Conservation (phyloP, 805 yeast genomes). For the Hyphopichia homilentoma region DNA sequence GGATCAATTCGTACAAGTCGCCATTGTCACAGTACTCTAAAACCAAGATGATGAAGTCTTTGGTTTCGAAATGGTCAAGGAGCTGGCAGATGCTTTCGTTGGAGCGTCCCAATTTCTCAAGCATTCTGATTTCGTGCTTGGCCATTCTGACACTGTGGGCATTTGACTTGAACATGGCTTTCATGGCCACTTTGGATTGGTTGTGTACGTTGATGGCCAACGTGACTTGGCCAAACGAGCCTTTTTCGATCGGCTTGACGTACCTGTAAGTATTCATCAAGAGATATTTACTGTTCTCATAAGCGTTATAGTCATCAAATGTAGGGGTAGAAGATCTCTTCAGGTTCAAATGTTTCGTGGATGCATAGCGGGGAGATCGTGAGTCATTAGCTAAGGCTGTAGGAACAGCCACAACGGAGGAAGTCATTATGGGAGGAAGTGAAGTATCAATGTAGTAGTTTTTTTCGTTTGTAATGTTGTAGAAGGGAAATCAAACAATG, state of each 20-base stretch:
- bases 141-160: constrained; percentile 46
- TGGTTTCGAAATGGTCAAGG: constrained; percentile 54
- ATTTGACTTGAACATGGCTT: constrained; percentile 45
- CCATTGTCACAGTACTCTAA: constrained; percentile 67
- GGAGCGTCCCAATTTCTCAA: constrained; percentile 32
- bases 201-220: constrained; percentile 41
- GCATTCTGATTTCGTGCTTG: constrained; percentile 48
- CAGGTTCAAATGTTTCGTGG: background rate
- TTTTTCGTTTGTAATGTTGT: too few species aligned
- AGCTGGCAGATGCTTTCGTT: constrained; percentile 58
- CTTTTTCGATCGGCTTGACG: constrained; percentile 46
- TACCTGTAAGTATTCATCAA: constrained; percentile 39
- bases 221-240: constrained; percentile 61
- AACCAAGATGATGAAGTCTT: constrained; percentile 49
- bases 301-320: constrained; percentile 9
- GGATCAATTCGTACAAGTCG: constrained; percentile 60
- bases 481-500: too few species aligned
- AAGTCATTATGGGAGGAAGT: too few species aligned
- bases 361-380: background rate
- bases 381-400: too few species aligned
- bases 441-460: too few species aligned
- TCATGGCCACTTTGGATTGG: constrained; percentile 46
- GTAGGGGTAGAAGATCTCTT: background rate
- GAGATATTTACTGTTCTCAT: constrained; percentile 8
- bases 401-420: too few species aligned